Percentiles rank a stretch among this genome's conserved stretches.
These are phyloP conservation scores for Penicillium diatomitis DNA, from an alignment of 495 filamentous ascomycete genomes.

Conservation along the genomic window DNA sequence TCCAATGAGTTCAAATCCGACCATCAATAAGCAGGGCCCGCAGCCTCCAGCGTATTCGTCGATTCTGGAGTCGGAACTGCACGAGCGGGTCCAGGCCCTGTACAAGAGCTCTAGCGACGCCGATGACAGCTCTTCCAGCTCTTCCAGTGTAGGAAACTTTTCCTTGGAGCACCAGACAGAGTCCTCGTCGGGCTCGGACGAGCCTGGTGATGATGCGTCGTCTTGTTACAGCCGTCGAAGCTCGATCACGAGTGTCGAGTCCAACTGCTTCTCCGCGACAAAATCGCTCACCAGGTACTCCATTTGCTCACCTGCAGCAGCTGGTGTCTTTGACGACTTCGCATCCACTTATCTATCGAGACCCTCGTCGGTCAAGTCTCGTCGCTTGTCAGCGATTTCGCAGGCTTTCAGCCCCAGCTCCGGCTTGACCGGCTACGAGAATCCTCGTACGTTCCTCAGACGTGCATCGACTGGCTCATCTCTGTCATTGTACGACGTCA, in stretches of 20 bases:
- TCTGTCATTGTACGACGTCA: conserved; percentile 17
- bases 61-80: conserved; percentile 10
- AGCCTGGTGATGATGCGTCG: conserved; percentile 21
- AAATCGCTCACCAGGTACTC: conserved; percentile 24
- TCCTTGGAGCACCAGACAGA: neutral
- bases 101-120: conserved; percentile 2
- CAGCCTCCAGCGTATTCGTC: conserved; percentile 2
- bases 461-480: conserved; percentile 5
- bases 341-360: conserved; percentile 3
- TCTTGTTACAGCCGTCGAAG: conserved; percentile 30
- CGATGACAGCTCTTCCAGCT: neutral
- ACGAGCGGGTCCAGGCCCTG: conserved; percentile 12
- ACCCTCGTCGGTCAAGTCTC: neutral
- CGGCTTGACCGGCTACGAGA: neutral
- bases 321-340: conserved; percentile 37
- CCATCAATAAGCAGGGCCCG: conserved; percentile 1
- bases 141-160: neutral
- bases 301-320: conserved; percentile 26
- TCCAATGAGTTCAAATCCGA: conserved; percentile 1
- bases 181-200: conserved; percentile 17
- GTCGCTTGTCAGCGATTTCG: neutral
- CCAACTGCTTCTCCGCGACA: conserved; percentile 4
- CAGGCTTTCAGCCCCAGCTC: neutral
- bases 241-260: conserved; percentile 23
- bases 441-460: neutral